Percentiles rank a stretch among this genome's conserved stretches.
These are phyloP conservation scores for Penicillium sclerotiorum DNA, from an alignment of 2,329 filamentous ascomycete species.

Conservation along the genomic window DNA sequence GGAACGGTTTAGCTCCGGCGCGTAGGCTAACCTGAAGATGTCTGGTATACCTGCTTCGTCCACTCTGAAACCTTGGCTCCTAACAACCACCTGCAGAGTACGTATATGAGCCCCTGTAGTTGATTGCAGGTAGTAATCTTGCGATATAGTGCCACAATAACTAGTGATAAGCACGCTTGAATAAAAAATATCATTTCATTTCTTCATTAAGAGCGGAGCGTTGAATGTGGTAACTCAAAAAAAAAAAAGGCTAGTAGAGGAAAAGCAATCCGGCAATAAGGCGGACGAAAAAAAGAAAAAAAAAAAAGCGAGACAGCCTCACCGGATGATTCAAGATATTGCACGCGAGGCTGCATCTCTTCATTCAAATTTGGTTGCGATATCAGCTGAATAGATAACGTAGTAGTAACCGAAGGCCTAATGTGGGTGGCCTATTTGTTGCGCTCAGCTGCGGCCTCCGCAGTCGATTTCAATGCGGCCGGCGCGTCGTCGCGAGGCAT, in stretches of 20 bases:
- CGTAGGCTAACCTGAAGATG: too few relatives aligned
- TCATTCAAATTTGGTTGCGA: neutral
- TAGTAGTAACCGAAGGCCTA: neutral
- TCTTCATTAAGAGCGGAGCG: neutral
- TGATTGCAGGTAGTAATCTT: too few relatives aligned
- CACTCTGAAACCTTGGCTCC: too few relatives aligned
- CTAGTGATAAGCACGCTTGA: too few relatives aligned
- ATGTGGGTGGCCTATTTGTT: conserved; percentile 49
- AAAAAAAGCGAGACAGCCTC: neutral
- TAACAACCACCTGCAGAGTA: too few relatives aligned
- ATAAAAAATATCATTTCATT: neutral
- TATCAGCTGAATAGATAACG: neutral
- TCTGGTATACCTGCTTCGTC: too few relatives aligned
- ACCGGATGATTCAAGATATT: too few relatives aligned
- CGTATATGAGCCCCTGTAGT: too few relatives aligned
- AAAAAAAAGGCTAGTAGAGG: too few relatives aligned
- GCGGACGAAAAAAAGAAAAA: neutral
- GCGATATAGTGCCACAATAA: too few relatives aligned
- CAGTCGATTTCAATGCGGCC: conserved; percentile 67
- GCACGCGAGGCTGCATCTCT: neutral
- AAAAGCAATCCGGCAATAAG: neutral
- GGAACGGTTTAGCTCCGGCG: too few relatives aligned
- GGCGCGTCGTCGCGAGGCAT: conserved; percentile 81
- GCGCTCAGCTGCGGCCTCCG: conserved; percentile 68
- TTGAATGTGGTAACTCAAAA: too few relatives aligned